Base-by-base conservation (phyloP, 345 rosid species). In the Leavenworthia alabamica region DNA sequence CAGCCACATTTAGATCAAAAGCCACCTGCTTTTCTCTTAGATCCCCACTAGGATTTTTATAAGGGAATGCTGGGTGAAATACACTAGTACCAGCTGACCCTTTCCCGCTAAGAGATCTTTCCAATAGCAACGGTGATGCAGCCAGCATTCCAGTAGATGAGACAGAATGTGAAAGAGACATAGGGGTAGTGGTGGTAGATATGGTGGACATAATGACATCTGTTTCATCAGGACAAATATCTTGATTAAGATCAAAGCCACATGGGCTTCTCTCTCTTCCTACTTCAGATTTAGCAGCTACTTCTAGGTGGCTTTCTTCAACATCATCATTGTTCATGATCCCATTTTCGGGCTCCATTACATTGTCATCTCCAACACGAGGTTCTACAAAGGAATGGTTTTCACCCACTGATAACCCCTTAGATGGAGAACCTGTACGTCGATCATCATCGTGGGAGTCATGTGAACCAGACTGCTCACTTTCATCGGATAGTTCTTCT, bases 1-100 rank as follows among this genome's bases (percentile, higher is more conserved):
- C 97, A 1, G 85, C 75, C 64, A 84, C 78, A 75, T 93, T 93
- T 65, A 90, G 92, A 83, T 93, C 99, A 16, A 93, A 75, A 39
- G 68, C 68, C 62, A 50, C 76, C 66, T 76, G 77, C 53, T 73
- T 83, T 65, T 80, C 83, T 35, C 55, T 75, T 50, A 73, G 63
- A 45, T 73, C 59, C 36, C 60, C 85, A 49, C 86, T 82, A 58
- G 80, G 76, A 56, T 48, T 63, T 72, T 79, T 78, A 45, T 82
- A 85, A 39, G 92, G 83, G 1, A 84, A 79, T 42, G 84, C 85
- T 22, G 86, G 75, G 48, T 76, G 86, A 77, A 86, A 86, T 36
- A 86, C 90, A 73, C 92, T 83, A 41, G 87, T 79, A 53, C 83
- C 84, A 56, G 91, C 82, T 57, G 85, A 77, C 37, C 89, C 89